Evolutionary conservation across 2,329 filamentous ascomycete species (phyloP).

Genomic region (Microcyclospora pomicola): DNA sequence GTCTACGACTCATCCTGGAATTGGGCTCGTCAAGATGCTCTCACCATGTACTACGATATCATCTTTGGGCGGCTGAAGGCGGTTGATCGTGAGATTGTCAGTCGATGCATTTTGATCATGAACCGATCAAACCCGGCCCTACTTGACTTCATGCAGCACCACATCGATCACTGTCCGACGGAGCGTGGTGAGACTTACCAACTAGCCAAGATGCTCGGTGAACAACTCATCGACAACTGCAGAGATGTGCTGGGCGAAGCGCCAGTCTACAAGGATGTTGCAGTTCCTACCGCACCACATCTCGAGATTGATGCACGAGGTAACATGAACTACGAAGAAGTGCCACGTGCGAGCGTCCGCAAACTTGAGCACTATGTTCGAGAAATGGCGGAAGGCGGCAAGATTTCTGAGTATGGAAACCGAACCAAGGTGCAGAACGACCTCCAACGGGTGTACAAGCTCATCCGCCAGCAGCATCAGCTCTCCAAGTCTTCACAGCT

Average conservation of each 20-base stretch:
- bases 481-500: slow-evolving; percentile 91
- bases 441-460: slow-evolving; percentile 86
- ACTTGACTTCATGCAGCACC: slow-evolving; percentile 98
- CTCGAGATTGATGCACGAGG: slow-evolving; percentile 87
- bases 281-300: slow-evolving; percentile 77
- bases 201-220: slow-evolving; percentile 87
- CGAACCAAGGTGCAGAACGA: slow-evolving; percentile 96
- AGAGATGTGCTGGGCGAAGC: slow-evolving; percentile 73
- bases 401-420: slow-evolving; percentile 97
- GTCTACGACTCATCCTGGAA: slow-evolving; percentile 99
- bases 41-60: slow-evolving; percentile 98
- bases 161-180: slow-evolving; percentile 96
- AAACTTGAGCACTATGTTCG: slow-evolving; percentile 98
- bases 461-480: slow-evolving; percentile 97
- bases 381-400: slow-evolving; percentile 96
- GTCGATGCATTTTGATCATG: slow-evolving; percentile 97
- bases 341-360: slow-evolving; percentile 72
- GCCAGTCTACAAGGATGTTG: slow-evolving; percentile 93
- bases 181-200: slow-evolving; percentile 95
- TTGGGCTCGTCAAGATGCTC: slow-evolving; percentile 92
- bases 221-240: slow-evolving; percentile 94
- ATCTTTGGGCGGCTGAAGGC: slow-evolving; percentile 90
- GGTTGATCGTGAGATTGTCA: slow-evolving; percentile 94
- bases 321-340: slow-evolving; percentile 83
- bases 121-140: slow-evolving; percentile 93